These are phyloP conservation scores for Domatiomyces catenatus DNA, from an alignment of 2,329 filamentous ascomycete genomes.

Conservation along the genomic window DNA sequence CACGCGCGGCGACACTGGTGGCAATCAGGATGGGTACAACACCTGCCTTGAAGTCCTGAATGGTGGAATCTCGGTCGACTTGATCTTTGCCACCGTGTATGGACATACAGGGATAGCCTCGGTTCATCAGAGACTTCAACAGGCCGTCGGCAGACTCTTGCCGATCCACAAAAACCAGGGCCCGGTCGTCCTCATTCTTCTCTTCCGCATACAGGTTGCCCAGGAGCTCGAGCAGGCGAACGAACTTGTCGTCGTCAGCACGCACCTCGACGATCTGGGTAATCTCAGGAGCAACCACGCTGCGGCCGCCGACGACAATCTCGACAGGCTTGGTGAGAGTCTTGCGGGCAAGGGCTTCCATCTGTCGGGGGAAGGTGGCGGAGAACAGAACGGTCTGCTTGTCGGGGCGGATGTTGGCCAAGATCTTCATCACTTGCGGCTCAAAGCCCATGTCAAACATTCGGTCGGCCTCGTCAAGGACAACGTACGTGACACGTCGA, in stretches of 20 bases:
- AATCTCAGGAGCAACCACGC: slow-evolving; percentile 53
- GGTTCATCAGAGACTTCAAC: slow-evolving; percentile 61
- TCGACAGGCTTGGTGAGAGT: slow-evolving; percentile 72
- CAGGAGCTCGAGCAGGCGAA: slow-evolving; percentile 68
- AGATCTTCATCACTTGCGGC: slow-evolving; percentile 93
- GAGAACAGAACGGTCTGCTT: slow-evolving; percentile 92
- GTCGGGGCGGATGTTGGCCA: slow-evolving; percentile 79
- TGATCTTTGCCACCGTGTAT: slow-evolving; percentile 92
- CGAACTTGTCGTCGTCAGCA: slow-evolving; percentile 67
- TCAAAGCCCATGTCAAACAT: slow-evolving; percentile 99
- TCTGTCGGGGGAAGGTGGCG: slow-evolving; percentile 85
- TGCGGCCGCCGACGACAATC: slow-evolving; percentile 80
- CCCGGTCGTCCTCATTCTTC: slow-evolving; percentile 74
- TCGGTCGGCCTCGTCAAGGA: slow-evolving; percentile 95
- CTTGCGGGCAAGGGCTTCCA: slow-evolving; percentile 81
- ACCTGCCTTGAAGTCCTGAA: slow-evolving; percentile 84
- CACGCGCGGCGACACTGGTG: slow-evolving; percentile 87
- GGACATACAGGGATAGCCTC: slow-evolving; percentile 81
- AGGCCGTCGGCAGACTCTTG: slow-evolving; percentile 79
- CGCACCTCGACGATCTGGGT: slow-evolving; percentile 83
- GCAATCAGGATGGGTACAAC: slow-evolving; percentile 81
- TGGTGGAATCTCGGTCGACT: slow-evolving; percentile 79
- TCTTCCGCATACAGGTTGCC: slow-evolving; percentile 61
- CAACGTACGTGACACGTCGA: slow-evolving; percentile 76
- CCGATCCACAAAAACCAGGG: slow-evolving; percentile 79